phyloP scores from a whole-genome alignment of 1,284 basidiomycete species.

The Ceratorhiza oryzae-sativae region DNA sequence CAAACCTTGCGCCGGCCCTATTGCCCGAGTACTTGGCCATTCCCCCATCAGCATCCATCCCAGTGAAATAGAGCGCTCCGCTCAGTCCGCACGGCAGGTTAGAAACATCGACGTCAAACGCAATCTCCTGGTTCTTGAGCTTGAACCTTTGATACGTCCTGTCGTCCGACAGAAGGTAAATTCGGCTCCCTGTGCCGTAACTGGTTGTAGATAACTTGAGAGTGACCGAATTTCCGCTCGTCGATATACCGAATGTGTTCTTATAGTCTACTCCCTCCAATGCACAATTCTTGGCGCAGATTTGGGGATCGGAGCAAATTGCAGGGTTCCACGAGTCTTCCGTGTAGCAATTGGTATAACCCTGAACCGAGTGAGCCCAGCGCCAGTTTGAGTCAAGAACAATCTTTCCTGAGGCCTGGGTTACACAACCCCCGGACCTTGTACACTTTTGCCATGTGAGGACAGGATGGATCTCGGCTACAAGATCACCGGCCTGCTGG shows the following conservation, averaged over 20 bases:
- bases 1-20: slow-evolving; percentile 65
- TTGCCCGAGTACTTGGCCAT: slow-evolving; percentile 58
- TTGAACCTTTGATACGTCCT: slow-evolving; percentile 61
- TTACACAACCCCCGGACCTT: slow-evolving; percentile 32
- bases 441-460: slow-evolving; percentile 38
- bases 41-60: slow-evolving; percentile 66
- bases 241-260: slow-evolving; percentile 58
- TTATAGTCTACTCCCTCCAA: slow-evolving; percentile 53
- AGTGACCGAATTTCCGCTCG: slow-evolving; percentile 57
- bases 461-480: slow-evolving; percentile 39
- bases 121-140: slow-evolving; percentile 63
- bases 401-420: slow-evolving; percentile 17
- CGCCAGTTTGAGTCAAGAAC: slow-evolving; percentile 42
- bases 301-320: slow-evolving; percentile 58
- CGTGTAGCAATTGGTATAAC: slow-evolving; percentile 58
- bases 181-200: slow-evolving; percentile 44
- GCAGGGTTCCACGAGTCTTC: slow-evolving; percentile 48
- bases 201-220: slow-evolving; percentile 57
- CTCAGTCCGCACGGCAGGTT: slow-evolving; percentile 64
- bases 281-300: slow-evolving; percentile 61
- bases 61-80: slow-evolving; percentile 60
- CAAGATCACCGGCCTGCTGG: slow-evolving; percentile 40
- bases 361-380: slow-evolving; percentile 39
- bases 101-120: slow-evolving; percentile 65
- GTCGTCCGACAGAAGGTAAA: slow-evolving; percentile 31